Conservation (phyloP, 805 yeast genomes). For the Pichia heedii region DNA sequence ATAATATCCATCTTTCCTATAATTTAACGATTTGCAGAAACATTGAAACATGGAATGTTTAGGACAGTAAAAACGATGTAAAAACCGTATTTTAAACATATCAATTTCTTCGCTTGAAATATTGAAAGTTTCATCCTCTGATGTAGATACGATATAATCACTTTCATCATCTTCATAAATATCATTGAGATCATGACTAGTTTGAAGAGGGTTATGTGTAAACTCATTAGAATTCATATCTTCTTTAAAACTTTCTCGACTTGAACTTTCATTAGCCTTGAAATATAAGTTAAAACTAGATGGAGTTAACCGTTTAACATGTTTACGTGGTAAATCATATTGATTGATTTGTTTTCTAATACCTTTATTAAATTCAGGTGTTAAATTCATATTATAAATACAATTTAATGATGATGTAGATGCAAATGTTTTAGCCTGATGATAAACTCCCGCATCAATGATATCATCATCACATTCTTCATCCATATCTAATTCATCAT, state of each 20-base stretch:
- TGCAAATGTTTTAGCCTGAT: constrained; percentile 1
- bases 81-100: constrained; percentile 19
- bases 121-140: constrained; percentile 10
- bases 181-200: not conserved
- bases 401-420: constrained; percentile 21
- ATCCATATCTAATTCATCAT: constrained; percentile 14
- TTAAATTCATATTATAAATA: constrained; percentile 22
- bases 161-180: not conserved
- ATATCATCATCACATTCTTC: not conserved
- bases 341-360: not conserved
- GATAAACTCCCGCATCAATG: not conserved
- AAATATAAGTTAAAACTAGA: constrained; percentile 18
- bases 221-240: not conserved
- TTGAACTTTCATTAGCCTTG: not conserved
- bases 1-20: not conserved
- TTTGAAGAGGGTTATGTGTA: constrained; percentile 3
- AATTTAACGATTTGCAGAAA: constrained; percentile 12
- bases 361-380: not conserved
- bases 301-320: constrained; percentile 6
- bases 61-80: constrained; percentile 17
- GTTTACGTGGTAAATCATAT: constrained; percentile 1
- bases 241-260: not conserved
- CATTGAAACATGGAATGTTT: constrained; percentile 23
- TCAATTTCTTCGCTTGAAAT: constrained; percentile 20
- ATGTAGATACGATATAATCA: not conserved